Base-by-base conservation (phyloP, 371 early-diverging fungal species). In the Actinomortierella ambigua region DNA sequence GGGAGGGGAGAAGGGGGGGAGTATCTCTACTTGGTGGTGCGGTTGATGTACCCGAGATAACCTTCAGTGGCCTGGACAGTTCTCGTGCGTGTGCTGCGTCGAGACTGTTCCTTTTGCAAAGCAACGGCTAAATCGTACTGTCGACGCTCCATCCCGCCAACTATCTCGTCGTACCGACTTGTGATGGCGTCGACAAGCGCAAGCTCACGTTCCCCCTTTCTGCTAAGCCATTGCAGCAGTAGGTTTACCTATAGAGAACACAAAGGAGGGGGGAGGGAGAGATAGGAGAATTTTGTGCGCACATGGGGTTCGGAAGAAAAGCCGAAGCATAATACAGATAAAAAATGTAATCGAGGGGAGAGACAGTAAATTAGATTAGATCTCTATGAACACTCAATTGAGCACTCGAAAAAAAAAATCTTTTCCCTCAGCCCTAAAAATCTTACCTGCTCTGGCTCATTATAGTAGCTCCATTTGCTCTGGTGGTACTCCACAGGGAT, bases 161-260 rank as follows among this genome's bases (percentile, higher is more conserved):
- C 62, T 51, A 85, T 57, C 53, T 73, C 60, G 40, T 79, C 78
- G 20, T 67, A 53, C 15, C 81, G 78, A 26, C 70, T 79, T 14
- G 86, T 81, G 13, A 91, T 59, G 65, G 88, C 84, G 0, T 77
- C 63, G 39, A 78, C 69, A 44, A 91, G 66, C 18, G 78, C 78
- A 43, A 77, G 75, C 67, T 95, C 95, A 5, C 93, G 85, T 11
- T 80, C 63, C 44, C 95, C 95, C 27, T 90, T 85, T 14, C 83
- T 77, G 68, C 93, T 92, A 41, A 94, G 77, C 94, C 94, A 94
- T 13, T 69, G 65, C 61, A 88, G 48, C 39, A 95, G 69, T 8
- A 63, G 55, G 14, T 92, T 90, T 18, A 93, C 46, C 86, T 88
- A 46, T 34, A 6, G 34, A 34, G 11, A 34, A 4, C 34, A 34